These are phyloP conservation scores for Suillus hirtellus DNA, from an alignment of 768 basidiomycete genomes.

Conservation along the genomic window DNA sequence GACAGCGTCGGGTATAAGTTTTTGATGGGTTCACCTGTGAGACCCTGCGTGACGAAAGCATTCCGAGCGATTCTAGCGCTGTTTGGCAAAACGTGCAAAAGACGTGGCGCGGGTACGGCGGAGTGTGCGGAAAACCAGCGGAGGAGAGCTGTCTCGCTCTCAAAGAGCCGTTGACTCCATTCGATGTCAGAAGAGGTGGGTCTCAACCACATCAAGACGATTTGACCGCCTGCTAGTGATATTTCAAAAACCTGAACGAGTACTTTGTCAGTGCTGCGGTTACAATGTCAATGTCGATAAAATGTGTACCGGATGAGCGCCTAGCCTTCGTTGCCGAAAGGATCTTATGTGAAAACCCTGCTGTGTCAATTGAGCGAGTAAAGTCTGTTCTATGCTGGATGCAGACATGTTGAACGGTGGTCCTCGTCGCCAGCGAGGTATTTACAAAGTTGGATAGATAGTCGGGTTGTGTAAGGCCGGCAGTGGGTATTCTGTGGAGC, in stretches of 20 bases:
- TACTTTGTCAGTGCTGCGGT: background rate
- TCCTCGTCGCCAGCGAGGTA: background rate
- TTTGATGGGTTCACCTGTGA: conserved; percentile 4
- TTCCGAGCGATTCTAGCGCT: background rate
- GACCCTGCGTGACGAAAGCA: conserved; percentile 2
- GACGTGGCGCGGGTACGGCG: conserved; percentile 2
- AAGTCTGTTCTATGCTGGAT: conserved; percentile 2
- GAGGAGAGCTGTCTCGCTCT: conserved; percentile 5
- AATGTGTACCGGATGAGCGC: conserved; percentile 5
- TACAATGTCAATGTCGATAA: background rate
- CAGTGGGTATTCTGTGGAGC: too few relatives aligned
- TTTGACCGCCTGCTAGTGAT: conserved; percentile 1
- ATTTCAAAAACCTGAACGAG: conserved; percentile 12
- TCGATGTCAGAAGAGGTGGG: background rate
- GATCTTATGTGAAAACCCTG: conserved; percentile 7
- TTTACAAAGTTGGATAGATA: background rate
- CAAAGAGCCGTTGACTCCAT: conserved; percentile 5
- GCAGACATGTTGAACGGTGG: background rate
- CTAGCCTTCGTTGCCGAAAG: background rate
- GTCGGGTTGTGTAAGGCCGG: background rate
- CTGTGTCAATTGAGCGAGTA: background rate
- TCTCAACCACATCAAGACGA: conserved; percentile 8
- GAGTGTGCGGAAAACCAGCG: conserved; percentile 9
- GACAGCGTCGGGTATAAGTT: conserved; percentile 4
- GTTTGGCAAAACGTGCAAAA: conserved; percentile 1